Evolutionary conservation across 306 rosid genomes (phyloP).

Genomic region (Cucurbita ficifolia): DNA sequence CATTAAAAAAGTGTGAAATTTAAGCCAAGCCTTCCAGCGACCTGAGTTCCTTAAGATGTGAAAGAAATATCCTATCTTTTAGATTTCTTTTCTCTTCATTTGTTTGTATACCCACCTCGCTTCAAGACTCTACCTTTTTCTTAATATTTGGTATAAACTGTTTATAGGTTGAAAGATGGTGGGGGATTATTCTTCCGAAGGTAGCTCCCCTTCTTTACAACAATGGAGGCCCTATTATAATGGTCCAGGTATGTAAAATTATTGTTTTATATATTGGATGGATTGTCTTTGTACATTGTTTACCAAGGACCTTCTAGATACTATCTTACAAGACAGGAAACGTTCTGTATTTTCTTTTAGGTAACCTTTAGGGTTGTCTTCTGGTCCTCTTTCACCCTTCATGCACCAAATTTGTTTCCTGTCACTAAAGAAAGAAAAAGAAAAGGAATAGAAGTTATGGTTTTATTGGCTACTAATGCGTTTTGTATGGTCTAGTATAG

Average conservation of each 20-base stretch:
- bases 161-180: constrained; percentile 81
- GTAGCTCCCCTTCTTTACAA: constrained; percentile 58
- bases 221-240: constrained; percentile 78
- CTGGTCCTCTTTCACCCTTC: not conserved
- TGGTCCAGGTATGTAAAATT: constrained; percentile 67
- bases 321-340: not conserved
- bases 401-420: not conserved
- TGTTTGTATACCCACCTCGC: not conserved
- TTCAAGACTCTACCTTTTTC: not conserved
- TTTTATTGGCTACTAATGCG: not conserved
- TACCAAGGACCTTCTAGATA: not conserved
- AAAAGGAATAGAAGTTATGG: not conserved
- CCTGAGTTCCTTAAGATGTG: not conserved
- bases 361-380: not conserved
- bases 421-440: not conserved
- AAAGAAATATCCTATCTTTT: not conserved
- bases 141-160: not conserved
- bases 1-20: not conserved
- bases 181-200: constrained; percentile 68
- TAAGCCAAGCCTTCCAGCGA: not conserved
- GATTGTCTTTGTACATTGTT: not conserved
- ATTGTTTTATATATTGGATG: not conserved
- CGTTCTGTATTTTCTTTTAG: not conserved
- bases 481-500: not conserved
- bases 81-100: not conserved